Percentiles rank a stretch among this genome's conserved stretches.
Conservation (phyloP, 371 early-diverging fungal genomes). For the Zychaea mexicana region DNA sequence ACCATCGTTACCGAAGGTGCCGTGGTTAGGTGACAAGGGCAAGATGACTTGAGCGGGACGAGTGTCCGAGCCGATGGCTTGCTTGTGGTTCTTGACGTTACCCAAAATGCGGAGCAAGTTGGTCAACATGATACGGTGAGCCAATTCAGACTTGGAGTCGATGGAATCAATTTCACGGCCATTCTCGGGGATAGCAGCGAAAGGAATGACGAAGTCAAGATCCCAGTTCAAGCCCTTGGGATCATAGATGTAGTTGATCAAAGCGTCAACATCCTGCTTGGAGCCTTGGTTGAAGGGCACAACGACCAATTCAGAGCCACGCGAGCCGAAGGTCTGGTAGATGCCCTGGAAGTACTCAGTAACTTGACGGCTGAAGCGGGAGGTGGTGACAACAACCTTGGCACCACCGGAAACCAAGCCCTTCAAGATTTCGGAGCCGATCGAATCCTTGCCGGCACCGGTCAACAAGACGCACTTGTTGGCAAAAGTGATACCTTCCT, state of each 20-base stretch:
- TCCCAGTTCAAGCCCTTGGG: slow-evolving; percentile 88
- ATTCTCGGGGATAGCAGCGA: slow-evolving; percentile 92
- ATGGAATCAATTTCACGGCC: slow-evolving; percentile 88
- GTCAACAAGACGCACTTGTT: slow-evolving; percentile 86
- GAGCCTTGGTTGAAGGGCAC: slow-evolving; percentile 97
- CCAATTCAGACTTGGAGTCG: slow-evolving; percentile 88
- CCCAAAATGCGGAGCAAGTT: slow-evolving; percentile 85
- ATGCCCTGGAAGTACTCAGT: slow-evolving; percentile 89
- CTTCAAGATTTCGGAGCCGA: slow-evolving; percentile 88
- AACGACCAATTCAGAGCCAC: slow-evolving; percentile 86
- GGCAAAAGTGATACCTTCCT: slow-evolving; percentile 81
- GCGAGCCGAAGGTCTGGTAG: slow-evolving; percentile 87
- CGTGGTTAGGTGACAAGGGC: slow-evolving; percentile 96
- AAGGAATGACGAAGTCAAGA: slow-evolving; percentile 93
- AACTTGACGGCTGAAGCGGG: slow-evolving; percentile 82
- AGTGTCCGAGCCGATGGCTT: slow-evolving; percentile 73
- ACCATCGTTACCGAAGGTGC: slow-evolving; percentile 93
- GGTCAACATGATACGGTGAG: slow-evolving; percentile 92
- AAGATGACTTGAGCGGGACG: slow-evolving; percentile 92
- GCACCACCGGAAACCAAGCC: slow-evolving; percentile 91
- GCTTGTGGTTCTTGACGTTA: slow-evolving; percentile 85
- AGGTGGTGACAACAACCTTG: slow-evolving; percentile 91
- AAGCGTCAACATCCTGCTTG: slow-evolving; percentile 76
- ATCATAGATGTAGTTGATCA: slow-evolving; percentile 90
- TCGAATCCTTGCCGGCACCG: slow-evolving; percentile 92